Evolutionary conservation across 179 eudicot species (phyloP).

Genomic region (Sideroxylon spinosum): DNA sequence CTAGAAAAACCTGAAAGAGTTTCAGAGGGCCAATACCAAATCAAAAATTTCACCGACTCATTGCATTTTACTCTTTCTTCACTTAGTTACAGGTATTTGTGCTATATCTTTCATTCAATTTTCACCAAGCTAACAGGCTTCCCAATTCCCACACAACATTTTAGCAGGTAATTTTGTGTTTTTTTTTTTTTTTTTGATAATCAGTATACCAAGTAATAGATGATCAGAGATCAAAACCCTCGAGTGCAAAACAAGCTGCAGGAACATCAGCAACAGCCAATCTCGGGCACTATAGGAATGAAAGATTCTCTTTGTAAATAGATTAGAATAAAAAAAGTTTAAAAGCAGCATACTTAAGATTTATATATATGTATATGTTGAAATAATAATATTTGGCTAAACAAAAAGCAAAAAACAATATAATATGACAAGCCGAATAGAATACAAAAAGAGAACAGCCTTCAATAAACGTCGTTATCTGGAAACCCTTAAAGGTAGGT

Average conservation of each 20-base stretch:
- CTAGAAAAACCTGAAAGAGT: too few species aligned
- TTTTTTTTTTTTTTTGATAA: too few species aligned
- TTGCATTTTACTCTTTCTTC: too few species aligned
- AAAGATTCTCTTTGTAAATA: not conserved
- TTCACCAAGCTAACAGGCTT: not conserved
- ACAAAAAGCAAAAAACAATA: not conserved
- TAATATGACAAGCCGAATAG: not conserved
- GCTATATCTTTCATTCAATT: not conserved
- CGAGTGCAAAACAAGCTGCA: not conserved
- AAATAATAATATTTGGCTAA: not conserved
- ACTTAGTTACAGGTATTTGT: too few species aligned
- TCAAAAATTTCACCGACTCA: too few species aligned
- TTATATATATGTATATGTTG: not conserved
- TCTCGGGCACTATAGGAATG: not conserved
- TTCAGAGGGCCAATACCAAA: too few species aligned
- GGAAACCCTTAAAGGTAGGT: slow-evolving; percentile 1
- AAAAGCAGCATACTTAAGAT: not conserved
- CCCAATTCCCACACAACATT: too few species aligned
- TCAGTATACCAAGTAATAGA: not conserved
- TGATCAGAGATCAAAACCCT: not conserved
- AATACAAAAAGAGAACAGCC: slow-evolving; percentile 9
- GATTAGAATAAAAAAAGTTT: not conserved
- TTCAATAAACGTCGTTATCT: slow-evolving; percentile 22
- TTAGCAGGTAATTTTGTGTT: not conserved
- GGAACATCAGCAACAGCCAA: not conserved